phyloP scores from a whole-genome alignment of 2,329 filamentous ascomycete species.

The Alternaria hordeiaustralica region DNA sequence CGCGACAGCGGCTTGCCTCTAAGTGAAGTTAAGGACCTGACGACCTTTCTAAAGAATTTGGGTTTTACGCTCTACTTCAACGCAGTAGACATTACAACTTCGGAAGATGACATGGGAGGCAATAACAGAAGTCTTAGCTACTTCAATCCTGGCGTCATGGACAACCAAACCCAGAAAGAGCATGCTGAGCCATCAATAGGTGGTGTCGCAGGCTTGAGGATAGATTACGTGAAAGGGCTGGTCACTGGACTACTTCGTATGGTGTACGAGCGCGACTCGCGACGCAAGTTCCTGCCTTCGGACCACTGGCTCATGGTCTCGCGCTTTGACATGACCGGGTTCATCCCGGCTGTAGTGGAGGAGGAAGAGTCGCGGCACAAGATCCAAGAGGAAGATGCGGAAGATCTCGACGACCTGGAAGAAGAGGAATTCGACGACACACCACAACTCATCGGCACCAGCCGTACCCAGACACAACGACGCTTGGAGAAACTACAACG shows the following conservation, averaged over 20 bases:
- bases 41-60: constrained; percentile 86
- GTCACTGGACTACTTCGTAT: constrained; percentile 82
- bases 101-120: constrained; percentile 51
- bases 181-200: constrained; percentile 56
- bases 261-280: constrained; percentile 91
- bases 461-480: constrained; percentile 67
- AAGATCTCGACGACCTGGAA: constrained; percentile 56
- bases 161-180: constrained; percentile 37
- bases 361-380: constrained; percentile 82
- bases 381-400: constrained; percentile 68
- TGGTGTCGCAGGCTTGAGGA: constrained; percentile 73
- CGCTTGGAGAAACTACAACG: constrained; percentile 67
- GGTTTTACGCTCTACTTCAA: constrained; percentile 90
- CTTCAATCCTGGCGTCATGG: constrained; percentile 35
- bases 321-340: constrained; percentile 84
- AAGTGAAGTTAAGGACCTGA: constrained; percentile 74
- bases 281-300: constrained; percentile 80
- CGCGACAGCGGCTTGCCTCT: constrained; percentile 73
- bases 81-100: constrained; percentile 66
- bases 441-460: constrained; percentile 59
- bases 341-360: constrained; percentile 82
- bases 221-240: constrained; percentile 79
- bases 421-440: constrained; percentile 49
- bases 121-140: constrained; percentile 58
- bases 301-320: constrained; percentile 95